Conservation (phyloP, 345 rosid genomes). For the Euphorbia lathyris region DNA sequence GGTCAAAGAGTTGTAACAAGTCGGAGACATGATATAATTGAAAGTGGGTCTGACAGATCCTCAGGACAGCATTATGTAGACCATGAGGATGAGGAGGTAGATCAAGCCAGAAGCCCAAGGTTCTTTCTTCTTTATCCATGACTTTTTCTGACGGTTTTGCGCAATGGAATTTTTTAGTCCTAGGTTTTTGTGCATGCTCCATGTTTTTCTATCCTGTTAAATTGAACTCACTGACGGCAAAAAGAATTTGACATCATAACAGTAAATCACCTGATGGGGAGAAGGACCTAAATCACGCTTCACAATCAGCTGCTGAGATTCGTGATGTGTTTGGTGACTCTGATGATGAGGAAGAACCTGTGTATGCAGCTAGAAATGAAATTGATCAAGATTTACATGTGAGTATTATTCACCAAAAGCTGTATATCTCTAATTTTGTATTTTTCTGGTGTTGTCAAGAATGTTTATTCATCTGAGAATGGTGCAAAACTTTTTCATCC, state of each 20-base stretch:
- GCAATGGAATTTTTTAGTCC: not conserved
- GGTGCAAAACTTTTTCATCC: slow-evolving; percentile 19
- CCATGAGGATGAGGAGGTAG: slow-evolving; percentile 87
- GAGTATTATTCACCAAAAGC: slow-evolving; percentile 25
- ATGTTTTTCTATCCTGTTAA: slow-evolving; percentile 18
- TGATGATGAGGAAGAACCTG: slow-evolving; percentile 85
- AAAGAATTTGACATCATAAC: slow-evolving; percentile 16
- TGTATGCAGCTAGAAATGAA: slow-evolving; percentile 61
- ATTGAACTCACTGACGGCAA: slow-evolving; percentile 4
- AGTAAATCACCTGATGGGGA: slow-evolving; percentile 62
- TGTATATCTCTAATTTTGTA: not conserved
- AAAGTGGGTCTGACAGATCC: slow-evolving; percentile 90
- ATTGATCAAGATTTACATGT: slow-evolving; percentile 47
- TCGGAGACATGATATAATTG: slow-evolving; percentile 57
- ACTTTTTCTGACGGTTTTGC: not conserved
- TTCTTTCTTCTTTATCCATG: slow-evolving; percentile 19
- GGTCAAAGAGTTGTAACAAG: slow-evolving; percentile 58
- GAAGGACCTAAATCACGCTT: slow-evolving; percentile 56
- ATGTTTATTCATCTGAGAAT: slow-evolving; percentile 5
- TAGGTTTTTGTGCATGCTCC: not conserved
- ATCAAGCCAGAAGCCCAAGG: slow-evolving; percentile 73
- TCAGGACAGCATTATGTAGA: slow-evolving; percentile 63
- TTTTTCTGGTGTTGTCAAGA: slow-evolving; percentile 2
- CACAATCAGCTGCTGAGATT: slow-evolving; percentile 72
- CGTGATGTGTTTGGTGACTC: slow-evolving; percentile 99